Evolutionary conservation across 257 asterid genomes (phyloP), one percentile per base, ranked within the genome.

Genomic region (Solanum acaule): DNA sequence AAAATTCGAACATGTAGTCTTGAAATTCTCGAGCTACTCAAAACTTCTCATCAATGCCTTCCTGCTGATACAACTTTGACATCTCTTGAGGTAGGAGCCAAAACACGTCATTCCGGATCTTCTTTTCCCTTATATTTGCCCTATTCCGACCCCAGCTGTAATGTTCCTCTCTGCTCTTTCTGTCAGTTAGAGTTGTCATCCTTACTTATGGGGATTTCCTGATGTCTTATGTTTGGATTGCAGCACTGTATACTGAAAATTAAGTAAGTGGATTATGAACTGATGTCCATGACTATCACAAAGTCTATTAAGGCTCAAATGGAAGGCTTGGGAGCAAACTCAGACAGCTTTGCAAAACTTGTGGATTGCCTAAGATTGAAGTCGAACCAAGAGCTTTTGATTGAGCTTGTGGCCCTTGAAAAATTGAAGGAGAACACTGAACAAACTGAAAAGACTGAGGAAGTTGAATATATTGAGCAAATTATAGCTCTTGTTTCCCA

Each of bases 331-430:
- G 91, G 91, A 86, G 88, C 90, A 23, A 89, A 84, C 63, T 73
- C 88, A 20, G 91, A 34, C 35, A 68, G 85, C 90, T 77, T 91
- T 88, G 88, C 81, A 40, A 89, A 89, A 91, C 86, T 91, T 72
- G 89, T 89, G 0, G 88, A 89, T 87, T 81, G 76, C 73, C 63
- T 91, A 65, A 86, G 90, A 86, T 86, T 91, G 82, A 88, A 88
- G 56, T 89, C 93, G 12, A 89, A 91, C 46, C 90, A 86, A 87
- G 93, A 91, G 81, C 93, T 91, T 77, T 90, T 91, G 44, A 86
- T 91, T 88, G 93, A 91, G 86, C 88, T 87, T 44, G 91, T 91
- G 87, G 91, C 92, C 71, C 93, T 91, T 75, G 93, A 91, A 86
- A 89, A 88, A 87, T 86, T 91, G 86, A 91, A 91, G 90, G 93